Conservation (phyloP, 1,139 yeast species). For the Saccharomyces hybrid region DNA sequence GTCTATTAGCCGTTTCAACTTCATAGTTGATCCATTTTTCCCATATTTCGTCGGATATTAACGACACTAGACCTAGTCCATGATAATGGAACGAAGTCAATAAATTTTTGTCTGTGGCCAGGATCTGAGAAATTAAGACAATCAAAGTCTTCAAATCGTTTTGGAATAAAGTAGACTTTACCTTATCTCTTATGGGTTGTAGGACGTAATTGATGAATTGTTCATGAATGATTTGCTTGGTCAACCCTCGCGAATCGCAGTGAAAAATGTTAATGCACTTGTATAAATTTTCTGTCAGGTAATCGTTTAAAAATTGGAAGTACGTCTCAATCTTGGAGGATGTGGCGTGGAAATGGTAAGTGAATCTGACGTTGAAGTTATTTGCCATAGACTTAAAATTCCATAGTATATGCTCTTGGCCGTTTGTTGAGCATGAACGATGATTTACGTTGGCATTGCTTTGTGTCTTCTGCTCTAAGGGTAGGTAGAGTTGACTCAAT, state of each 20-base stretch:
- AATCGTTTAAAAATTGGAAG: constrained; percentile 47
- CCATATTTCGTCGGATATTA: constrained; percentile 31
- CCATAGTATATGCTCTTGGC: constrained; percentile 46
- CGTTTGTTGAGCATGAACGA: background rate
- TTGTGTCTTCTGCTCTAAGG: background rate
- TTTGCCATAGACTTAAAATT: constrained; percentile 50
- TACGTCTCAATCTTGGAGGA: constrained; percentile 38
- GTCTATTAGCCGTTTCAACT: constrained; percentile 44
- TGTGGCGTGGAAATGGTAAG: constrained; percentile 61
- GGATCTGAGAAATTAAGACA: constrained; percentile 27
- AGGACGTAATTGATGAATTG: constrained; percentile 34
- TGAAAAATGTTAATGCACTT: constrained; percentile 27
- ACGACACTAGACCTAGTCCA: constrained; percentile 26
- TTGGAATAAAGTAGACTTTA: constrained; percentile 27
- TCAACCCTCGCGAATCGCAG: constrained; percentile 19
- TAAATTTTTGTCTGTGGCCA: constrained; percentile 28
- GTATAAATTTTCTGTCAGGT: constrained; percentile 28
- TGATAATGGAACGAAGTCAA: constrained; percentile 22
- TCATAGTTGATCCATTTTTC: constrained; percentile 68
- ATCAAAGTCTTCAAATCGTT: constrained; percentile 22
- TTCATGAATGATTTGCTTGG: constrained; percentile 24
- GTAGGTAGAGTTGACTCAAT: constrained; percentile 38
- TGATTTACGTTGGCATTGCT: background rate
- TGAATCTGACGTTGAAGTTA: constrained; percentile 55
- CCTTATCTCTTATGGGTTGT: constrained; percentile 28